These are phyloP conservation scores for Debaryomyces nepalensis DNA, from an alignment of 1,139 yeast genomes.

Conservation along the genomic window DNA sequence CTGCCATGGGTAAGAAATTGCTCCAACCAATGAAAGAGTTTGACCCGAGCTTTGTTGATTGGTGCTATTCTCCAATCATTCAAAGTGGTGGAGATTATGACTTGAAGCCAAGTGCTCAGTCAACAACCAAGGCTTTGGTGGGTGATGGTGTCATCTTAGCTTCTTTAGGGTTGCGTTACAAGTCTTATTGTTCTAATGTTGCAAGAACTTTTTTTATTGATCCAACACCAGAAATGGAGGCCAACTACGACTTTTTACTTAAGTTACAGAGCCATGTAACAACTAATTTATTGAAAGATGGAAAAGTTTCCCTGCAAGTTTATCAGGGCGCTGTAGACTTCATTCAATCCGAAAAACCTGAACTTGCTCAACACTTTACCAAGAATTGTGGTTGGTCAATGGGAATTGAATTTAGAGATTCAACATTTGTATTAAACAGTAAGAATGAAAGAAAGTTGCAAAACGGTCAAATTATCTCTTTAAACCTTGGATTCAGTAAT, in stretches of 20 bases:
- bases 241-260: conserved; percentile 76
- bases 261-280: conserved; percentile 68
- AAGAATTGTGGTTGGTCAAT: conserved; percentile 89
- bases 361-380: conserved; percentile 65
- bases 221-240: conserved; percentile 80
- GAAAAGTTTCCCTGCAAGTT: conserved; percentile 66
- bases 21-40: conserved; percentile 54
- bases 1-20: conserved; percentile 61
- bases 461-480: conserved; percentile 76
- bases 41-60: conserved; percentile 79
- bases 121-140: conserved; percentile 64
- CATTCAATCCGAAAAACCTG: conserved; percentile 63
- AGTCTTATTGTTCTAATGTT: conserved; percentile 85
- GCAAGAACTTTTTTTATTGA: conserved; percentile 90
- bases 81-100: conserved; percentile 90
- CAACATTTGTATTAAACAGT: conserved; percentile 70
- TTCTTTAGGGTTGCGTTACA: conserved; percentile 85
- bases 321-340: conserved; percentile 66
- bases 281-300: conserved; percentile 61
- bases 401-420: conserved; percentile 90
- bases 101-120: conserved; percentile 81
- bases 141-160: conserved; percentile 85
- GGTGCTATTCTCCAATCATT: conserved; percentile 93
- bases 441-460: conserved; percentile 72
- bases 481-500: conserved; percentile 78